Evolutionary conservation across 2,329 filamentous ascomycete species (phyloP), one percentile per base, ranked within the genome.

Genomic region (Cercospora brassicicola): DNA sequence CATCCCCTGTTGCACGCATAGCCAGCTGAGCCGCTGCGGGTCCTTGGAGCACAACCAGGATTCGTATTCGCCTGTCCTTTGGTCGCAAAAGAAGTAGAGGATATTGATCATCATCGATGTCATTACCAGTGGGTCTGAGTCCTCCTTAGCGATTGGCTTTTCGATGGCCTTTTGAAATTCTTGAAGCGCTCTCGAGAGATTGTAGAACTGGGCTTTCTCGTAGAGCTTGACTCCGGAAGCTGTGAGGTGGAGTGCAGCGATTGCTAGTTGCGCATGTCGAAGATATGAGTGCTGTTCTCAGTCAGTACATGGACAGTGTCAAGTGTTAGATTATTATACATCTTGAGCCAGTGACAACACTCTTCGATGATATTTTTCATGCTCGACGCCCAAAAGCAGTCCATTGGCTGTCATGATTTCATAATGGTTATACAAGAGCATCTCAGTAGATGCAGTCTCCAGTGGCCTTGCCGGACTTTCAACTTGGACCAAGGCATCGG

Each of bases 31-130:
- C 20, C 67, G 62, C 13, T 56, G 28, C 4, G 67, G 67, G 15
- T 59, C 45, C 33, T 45, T 57, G 7, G 67, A 64, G 30, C 55
- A 64, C 5, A 69, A 39, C 67, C 67, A 66, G 10, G 67, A 66
- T n/a, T 59, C 31, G 15, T 48, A 3, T n/a, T 65, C 36, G 20
- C 39, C 26, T 18, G 28, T 18, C 31, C 18, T 10, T 11, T 66
- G 30, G 7, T 39, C 60, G 36, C 53, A 31, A 13, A 60, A 45
- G 26, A 69, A 64, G 13, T 62, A 64, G 3, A 64, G 64, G 5
- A 69, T 64, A 15, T 59, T 66, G 39, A 66, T 55, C 64, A 69
- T 66, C 53, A 69, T 59, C 28, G 67, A 62, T 4, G 67, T 69
- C 23, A 69, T 62, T 4, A 69, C 65, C 9, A 69, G 42, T 23